These are phyloP conservation scores for Geotrichum reessii DNA, from an alignment of 1,139 yeast species.

Conservation along the genomic window DNA sequence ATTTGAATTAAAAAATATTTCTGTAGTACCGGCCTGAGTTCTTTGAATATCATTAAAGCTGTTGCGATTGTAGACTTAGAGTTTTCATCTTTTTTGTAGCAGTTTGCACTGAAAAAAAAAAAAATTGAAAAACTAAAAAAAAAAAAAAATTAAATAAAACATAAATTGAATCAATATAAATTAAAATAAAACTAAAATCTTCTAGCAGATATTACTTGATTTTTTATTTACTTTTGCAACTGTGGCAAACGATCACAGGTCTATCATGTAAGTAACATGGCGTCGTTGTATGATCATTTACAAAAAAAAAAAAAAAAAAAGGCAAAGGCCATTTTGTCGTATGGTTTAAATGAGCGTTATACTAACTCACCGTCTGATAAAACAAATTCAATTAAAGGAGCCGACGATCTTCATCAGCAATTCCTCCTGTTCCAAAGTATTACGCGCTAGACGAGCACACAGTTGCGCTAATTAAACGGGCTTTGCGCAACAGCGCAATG, in stretches of 20 bases:
- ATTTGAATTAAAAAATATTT: too few species aligned
- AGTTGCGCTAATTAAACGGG: conserved; percentile 8
- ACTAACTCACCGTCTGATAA: neutral
- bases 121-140: neutral
- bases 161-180: neutral
- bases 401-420: neutral
- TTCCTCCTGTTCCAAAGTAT: conserved; percentile 8
- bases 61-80: neutral
- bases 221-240: neutral
- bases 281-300: neutral
- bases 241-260: neutral
- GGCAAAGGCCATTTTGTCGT: neutral
- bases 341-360: neutral
- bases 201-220: neutral
- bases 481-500: conserved; percentile 12
- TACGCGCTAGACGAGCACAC: conserved; percentile 17
- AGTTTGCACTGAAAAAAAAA: neutral
- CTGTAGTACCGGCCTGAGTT: neutral
- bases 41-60: neutral
- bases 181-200: neutral
- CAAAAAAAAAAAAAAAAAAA: too few species aligned
- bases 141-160: neutral
- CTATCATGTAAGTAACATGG: neutral
- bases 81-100: neutral
- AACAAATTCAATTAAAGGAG: neutral